Conservation (phyloP, 192 early-diverging fungal species). For the Gryganskiella cystojenkinii region DNA sequence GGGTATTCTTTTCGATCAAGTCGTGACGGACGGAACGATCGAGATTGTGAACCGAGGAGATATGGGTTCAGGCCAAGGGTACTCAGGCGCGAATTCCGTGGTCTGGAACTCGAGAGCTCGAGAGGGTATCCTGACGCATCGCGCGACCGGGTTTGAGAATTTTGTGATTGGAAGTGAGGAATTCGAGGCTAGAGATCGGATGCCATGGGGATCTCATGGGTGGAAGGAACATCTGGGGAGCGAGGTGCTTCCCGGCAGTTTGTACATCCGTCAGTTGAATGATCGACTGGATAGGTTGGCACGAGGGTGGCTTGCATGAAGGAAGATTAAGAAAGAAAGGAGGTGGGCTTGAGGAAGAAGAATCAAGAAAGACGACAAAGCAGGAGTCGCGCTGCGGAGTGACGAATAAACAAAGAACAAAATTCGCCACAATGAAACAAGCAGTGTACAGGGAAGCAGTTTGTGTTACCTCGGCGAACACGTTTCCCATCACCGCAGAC, state of each 20-base stretch:
- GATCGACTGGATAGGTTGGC: constrained; percentile 12
- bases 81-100: constrained; percentile 57
- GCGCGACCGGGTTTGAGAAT: constrained; percentile 51
- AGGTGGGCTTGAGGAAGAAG: not conserved
- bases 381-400: no score
- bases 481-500: no score
- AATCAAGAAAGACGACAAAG: not conserved
- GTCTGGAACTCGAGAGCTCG: constrained; percentile 59
- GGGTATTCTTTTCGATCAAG: constrained; percentile 36
- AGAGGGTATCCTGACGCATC: constrained; percentile 55
- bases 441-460: no score
- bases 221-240: constrained; percentile 48
- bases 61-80: constrained; percentile 59
- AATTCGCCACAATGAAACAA: no score
- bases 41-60: constrained; percentile 58
- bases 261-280: constrained; percentile 33
- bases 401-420: no score
- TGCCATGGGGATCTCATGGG: constrained; percentile 27
- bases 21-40: constrained; percentile 52
- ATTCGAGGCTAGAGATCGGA: constrained; percentile 21
- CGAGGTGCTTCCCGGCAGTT: constrained; percentile 33
- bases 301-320: constrained; percentile 29
- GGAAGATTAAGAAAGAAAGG: not conserved
- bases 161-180: constrained; percentile 53
- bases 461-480: no score